Conservation (phyloP, 148 eudicot species). For the Salicornia ramosissima region DNA sequence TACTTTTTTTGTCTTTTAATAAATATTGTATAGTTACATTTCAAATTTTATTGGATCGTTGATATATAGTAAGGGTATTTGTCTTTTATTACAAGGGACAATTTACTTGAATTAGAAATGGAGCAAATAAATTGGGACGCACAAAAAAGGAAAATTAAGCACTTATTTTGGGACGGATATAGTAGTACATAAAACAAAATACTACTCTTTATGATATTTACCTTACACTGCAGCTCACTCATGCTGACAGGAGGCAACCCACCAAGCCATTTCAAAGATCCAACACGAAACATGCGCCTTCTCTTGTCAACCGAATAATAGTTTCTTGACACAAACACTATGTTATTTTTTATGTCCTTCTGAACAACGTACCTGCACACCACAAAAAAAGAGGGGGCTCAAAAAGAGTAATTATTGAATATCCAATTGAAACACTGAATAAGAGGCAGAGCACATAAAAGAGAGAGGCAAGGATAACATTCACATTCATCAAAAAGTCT, state of each 20-base stretch:
- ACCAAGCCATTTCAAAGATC: constrained; percentile 81
- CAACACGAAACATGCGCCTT: constrained; percentile 85
- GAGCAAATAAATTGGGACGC: no score
- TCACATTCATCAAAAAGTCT: no score
- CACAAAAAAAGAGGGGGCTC: not conserved
- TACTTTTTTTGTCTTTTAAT: no score
- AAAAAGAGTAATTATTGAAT: not conserved
- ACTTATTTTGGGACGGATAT: no score
- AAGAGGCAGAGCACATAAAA: not conserved
- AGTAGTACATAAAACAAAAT: not conserved
- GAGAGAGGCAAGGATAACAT: not conserved
- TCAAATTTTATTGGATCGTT: no score
- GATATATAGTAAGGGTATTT: no score
- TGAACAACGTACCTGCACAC: constrained; percentile 84
- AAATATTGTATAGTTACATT: no score
- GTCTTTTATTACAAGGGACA: no score
- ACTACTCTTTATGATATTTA: constrained; percentile 15
- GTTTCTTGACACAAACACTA: constrained; percentile 85
- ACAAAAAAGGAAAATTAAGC: no score
- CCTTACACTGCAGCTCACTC: constrained; percentile 78
- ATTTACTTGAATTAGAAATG: no score
- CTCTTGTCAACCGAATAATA: constrained; percentile 86
- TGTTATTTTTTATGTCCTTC: constrained; percentile 83
- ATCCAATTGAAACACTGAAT: no score
- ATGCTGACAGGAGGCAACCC: constrained; percentile 40